Percentiles rank a stretch among this genome's conserved stretches.
Conservation (phyloP, 2,329 filamentous ascomycete species). For the Leptosphaerulina australis region DNA sequence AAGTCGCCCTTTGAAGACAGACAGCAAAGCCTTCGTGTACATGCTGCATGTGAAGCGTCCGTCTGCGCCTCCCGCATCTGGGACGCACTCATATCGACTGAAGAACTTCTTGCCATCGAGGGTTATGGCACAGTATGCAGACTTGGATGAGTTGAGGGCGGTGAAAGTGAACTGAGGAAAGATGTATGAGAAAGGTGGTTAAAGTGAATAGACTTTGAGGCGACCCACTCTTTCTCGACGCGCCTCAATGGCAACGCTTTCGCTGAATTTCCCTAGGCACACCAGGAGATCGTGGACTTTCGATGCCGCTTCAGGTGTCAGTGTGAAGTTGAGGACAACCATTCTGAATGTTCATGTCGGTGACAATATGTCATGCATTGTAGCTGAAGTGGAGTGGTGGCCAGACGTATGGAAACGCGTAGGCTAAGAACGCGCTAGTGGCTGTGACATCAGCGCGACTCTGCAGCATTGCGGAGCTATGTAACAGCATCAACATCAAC, state of each 20-base stretch:
- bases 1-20: conserved; percentile 73
- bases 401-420: conserved; percentile 6
- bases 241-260: conserved; percentile 77
- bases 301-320: conserved; percentile 73
- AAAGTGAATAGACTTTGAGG: conserved; percentile 18
- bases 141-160: conserved; percentile 79
- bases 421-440: conserved; percentile 29
- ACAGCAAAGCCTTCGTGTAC: conserved; percentile 71
- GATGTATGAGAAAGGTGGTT: conserved; percentile 26
- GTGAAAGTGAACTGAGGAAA: conserved; percentile 67
- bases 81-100: conserved; percentile 70
- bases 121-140: conserved; percentile 75
- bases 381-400: background rate
- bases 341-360: conserved; percentile 36
- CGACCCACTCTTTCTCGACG: conserved; percentile 66
- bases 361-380: background rate
- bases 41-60: conserved; percentile 74
- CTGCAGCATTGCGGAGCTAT: conserved; percentile 9
- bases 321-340: conserved; percentile 69
- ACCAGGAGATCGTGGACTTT: conserved; percentile 74
- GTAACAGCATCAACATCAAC: conserved; percentile 20
- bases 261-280: conserved; percentile 79
- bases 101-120: conserved; percentile 74
- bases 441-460: conserved; percentile 19
- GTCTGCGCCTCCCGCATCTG: conserved; percentile 41